Evolutionary conservation across 768 basidiomycete genomes (phyloP).

Genomic region (Cubamyces lactineus): DNA sequence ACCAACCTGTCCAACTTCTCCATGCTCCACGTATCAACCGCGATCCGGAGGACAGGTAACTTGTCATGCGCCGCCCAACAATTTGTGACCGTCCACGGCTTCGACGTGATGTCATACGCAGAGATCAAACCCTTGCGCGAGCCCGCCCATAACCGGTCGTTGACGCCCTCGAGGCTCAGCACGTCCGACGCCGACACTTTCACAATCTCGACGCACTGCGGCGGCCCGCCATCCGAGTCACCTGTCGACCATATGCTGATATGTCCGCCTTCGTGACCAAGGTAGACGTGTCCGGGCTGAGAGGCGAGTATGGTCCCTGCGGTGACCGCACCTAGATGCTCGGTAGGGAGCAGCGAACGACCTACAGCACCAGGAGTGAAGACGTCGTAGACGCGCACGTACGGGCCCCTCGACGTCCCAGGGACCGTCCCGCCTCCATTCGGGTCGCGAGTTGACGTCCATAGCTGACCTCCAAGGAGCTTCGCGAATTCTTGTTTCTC

Average conservation of each 20-base stretch:
- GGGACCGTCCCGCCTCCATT: slow-evolving; percentile 36
- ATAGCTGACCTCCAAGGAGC: slow-evolving; percentile 75
- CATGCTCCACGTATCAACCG: slow-evolving; percentile 78
- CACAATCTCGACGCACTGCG: slow-evolving; percentile 71
- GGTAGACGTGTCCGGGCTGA: slow-evolving; percentile 66
- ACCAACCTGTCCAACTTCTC: slow-evolving; percentile 65
- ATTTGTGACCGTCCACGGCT: slow-evolving; percentile 88
- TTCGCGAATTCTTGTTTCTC: slow-evolving; percentile 85
- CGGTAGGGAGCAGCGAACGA: slow-evolving; percentile 59
- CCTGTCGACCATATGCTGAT: slow-evolving; percentile 77
- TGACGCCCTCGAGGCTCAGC: slow-evolving; percentile 81
- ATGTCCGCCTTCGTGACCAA: slow-evolving; percentile 92
- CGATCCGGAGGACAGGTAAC: slow-evolving; percentile 63
- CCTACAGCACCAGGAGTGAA: slow-evolving; percentile 60
- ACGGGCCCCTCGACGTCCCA: slow-evolving; percentile 58
- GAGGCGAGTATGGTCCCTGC: slow-evolving; percentile 77
- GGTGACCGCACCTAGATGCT: slow-evolving; percentile 82
- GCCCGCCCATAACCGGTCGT: slow-evolving; percentile 86
- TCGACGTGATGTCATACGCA: slow-evolving; percentile 72
- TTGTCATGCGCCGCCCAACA: slow-evolving; percentile 81
- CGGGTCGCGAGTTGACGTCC: slow-evolving; percentile 73
- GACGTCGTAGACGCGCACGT: slow-evolving; percentile 81
- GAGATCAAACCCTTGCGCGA: slow-evolving; percentile 79
- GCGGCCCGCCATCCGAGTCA: slow-evolving; percentile 55
- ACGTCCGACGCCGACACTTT: slow-evolving; percentile 85